Base-by-base conservation (phyloP, 306 rosid genomes). In the Myrica gale region DNA sequence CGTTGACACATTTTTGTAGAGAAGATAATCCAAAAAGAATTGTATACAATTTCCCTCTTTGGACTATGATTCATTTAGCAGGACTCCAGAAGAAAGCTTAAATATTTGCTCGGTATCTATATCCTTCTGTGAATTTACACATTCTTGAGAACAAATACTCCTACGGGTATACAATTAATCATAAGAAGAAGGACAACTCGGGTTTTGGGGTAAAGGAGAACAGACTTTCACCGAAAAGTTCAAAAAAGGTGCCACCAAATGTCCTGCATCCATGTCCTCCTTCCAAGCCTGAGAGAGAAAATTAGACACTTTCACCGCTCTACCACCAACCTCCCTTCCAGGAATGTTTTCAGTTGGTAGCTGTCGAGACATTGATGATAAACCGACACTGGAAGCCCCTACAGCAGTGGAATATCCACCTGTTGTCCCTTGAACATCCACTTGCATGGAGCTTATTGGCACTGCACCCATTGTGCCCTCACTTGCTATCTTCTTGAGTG, bases 221-320 rank as follows among this genome's bases (percentile, higher is more conserved):
- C 69, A 95, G 19, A 42, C 95, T 82, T 80, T 88, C 89, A 4
- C 97, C 96, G 60, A 95, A 95, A 57, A 89, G 73, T 80, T 85
- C 96, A 55, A 78, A 86, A 89, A 53, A 0, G 92, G 82, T 12
- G 90, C 82, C 46, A 95, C 63, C 76, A 95, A 44, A 50, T 82
- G 86, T 48, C 93, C 97, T 45, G 88, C 85, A 85, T 90, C 92
- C 21, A 79, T 78, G 76, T 95, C 90, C 73, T 95, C 98, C 85
- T 92, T 95, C 98, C 98, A 92, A 47, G 96, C 92, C 78, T 86
- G 88, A 73, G 93, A 88, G 82, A 88, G 92, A 83, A 84, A 78
- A 66, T 88, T 32, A 47, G 92, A 88, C 21, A 78, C 76, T 81
- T 88, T 86, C 26, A 57, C 74, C 50, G 54, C 76, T 72, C 78